A percentile compares a stretch with the other conserved stretches of the same genome.
phyloP scores from a whole-genome alignment of 1,139 yeast species.

The Pichia sp. region DNA sequence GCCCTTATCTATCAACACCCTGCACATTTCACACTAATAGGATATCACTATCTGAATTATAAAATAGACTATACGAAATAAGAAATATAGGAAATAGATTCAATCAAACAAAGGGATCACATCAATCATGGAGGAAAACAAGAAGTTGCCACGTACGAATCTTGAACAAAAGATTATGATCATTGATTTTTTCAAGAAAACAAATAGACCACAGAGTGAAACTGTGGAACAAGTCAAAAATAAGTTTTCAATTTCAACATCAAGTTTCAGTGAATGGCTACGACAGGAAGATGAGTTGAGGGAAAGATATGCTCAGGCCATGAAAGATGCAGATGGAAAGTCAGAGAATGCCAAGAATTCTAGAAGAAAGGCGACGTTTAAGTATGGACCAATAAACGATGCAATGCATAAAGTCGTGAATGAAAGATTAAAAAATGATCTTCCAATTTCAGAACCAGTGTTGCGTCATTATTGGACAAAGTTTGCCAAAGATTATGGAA shows the following conservation, averaged over 20 bases:
- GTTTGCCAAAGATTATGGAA: constrained; percentile 56
- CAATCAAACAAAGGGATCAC: background rate
- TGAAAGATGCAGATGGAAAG: constrained; percentile 27
- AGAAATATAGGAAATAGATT: no score
- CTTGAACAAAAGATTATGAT: constrained; percentile 57
- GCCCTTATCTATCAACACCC: no score
- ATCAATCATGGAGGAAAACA: background rate
- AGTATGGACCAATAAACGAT: constrained; percentile 54
- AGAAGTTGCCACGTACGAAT: constrained; percentile 52
- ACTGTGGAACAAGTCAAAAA: constrained; percentile 52
- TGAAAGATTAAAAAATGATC: constrained; percentile 41
- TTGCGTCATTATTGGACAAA: constrained; percentile 55
- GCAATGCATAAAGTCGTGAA: constrained; percentile 58
- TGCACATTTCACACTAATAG: no score
- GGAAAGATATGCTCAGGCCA: constrained; percentile 34
- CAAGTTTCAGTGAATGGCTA: constrained; percentile 60
- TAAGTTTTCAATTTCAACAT: constrained; percentile 52
- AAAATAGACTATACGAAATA: background rate
- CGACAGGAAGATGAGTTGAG: constrained; percentile 52
- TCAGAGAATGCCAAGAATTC: constrained; percentile 40
- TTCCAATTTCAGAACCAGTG: constrained; percentile 53
- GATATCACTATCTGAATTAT: no score
- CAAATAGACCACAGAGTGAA: constrained; percentile 54
- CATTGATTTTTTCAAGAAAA: constrained; percentile 48
- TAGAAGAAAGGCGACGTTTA: constrained; percentile 49